phyloP scores from a whole-genome alignment of 805 yeast genomes.

The Ogataea pilisensis region DNA sequence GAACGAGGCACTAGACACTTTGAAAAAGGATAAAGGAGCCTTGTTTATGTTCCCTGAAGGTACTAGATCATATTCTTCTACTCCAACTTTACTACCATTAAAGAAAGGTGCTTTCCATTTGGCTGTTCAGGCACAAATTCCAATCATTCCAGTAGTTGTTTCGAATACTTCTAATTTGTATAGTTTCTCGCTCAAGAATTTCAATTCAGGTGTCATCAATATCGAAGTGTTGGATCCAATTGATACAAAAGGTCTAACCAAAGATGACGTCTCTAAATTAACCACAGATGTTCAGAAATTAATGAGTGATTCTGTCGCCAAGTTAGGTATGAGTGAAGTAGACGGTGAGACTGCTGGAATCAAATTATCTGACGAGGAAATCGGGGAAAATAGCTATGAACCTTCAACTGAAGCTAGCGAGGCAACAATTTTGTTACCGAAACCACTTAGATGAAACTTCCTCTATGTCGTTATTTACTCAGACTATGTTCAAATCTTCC shows the following conservation, averaged over 20 bases:
- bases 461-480: too few species aligned
- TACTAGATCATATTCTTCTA: constrained; percentile 75
- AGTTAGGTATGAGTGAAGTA: constrained; percentile 41
- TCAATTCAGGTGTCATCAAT: constrained; percentile 71
- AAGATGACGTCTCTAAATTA: constrained; percentile 66
- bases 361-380: constrained; percentile 4
- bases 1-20: constrained; percentile 57
- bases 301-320: constrained; percentile 46
- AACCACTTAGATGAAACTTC: too few species aligned
- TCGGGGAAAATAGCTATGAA: background rate
- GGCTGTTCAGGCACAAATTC: constrained; percentile 89
- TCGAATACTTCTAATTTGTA: constrained; percentile 78
- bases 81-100: constrained; percentile 74
- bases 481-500: too few species aligned
- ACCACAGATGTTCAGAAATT: constrained; percentile 48
- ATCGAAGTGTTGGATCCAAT: constrained; percentile 82
- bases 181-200: constrained; percentile 55
- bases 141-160: constrained; percentile 83
- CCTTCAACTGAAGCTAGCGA: constrained; percentile 3
- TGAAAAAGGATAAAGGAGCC: constrained; percentile 64
- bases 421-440: constrained; percentile 6
- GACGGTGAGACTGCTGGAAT: constrained; percentile 15
- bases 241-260: constrained; percentile 60
- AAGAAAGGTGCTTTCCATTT: constrained; percentile 98
- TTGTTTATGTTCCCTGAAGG: constrained; percentile 97